Evolutionary conservation across 257 asterid species (phyloP).

Genomic region (Solanum etuberosum): DNA sequence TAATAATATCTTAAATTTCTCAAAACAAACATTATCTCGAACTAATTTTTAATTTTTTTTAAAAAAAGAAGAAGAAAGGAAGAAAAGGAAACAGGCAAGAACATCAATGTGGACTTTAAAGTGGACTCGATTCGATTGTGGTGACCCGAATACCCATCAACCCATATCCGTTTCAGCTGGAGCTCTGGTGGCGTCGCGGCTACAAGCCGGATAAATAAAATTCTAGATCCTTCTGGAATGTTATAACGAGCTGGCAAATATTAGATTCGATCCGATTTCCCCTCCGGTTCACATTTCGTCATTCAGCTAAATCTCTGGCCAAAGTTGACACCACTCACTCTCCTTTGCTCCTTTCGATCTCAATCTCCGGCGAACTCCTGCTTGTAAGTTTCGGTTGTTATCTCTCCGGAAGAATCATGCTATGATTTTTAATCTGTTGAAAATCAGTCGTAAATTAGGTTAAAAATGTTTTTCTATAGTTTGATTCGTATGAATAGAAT

Average conservation of each 20-base stretch:
- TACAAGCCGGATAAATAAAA: neutral
- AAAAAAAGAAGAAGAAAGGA: neutral
- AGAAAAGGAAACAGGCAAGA: neutral
- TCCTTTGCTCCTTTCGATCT: neutral
- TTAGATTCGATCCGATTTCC: neutral
- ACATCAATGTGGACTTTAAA: neutral
- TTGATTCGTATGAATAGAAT: neutral
- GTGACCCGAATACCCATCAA: neutral
- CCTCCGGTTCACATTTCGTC: neutral
- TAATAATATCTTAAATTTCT: neutral
- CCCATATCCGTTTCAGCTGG: neutral
- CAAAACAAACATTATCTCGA: neutral
- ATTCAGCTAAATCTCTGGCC: neutral
- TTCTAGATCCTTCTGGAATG: neutral
- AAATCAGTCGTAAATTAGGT: neutral
- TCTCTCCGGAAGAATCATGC: neutral
- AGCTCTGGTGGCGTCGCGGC: neutral
- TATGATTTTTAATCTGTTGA: neutral
- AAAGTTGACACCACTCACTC: neutral
- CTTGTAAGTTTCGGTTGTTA: neutral
- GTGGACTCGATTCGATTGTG: neutral
- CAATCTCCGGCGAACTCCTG: neutral
- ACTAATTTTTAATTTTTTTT: neutral
- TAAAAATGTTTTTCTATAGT: neutral
- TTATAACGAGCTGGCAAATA: neutral